Evolutionary conservation across 257 asterid genomes (phyloP), one percentile per base, ranked within the genome.

Genomic region (Fraxinus excelsior): DNA sequence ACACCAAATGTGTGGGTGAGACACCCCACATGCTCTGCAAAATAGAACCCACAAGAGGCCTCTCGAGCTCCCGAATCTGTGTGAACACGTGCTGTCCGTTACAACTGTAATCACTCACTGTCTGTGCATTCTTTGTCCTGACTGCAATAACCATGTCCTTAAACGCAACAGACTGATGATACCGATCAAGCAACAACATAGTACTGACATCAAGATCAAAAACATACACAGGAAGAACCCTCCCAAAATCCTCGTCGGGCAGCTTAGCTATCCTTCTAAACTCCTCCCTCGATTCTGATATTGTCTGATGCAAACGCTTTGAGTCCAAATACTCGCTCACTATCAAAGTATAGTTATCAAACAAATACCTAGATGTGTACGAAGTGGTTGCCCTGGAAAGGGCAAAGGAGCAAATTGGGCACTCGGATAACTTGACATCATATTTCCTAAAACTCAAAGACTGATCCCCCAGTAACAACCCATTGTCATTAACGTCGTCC

Each of bases 1-100:
- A 93, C 0, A 90, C 86, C 76, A 93, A 73, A 82, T 95, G 98
- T 0, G 97, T 93, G 0, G 96, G 99, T 0, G 98, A 89, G 71
- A 93, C 90, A 0, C 99, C 98, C 96, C 97, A 95, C 99, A 95
- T 95, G 78, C 92, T 95, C 85, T 95, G 99, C 79, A 95, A 78
- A 74, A 93, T 95, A 10, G 98, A 93, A 65, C 99, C 99, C 23
- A 95, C 90, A 34, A 95, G 85, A 0, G 98, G 98, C 71, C 97
- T 89, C 83, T 93, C 97, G 28, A 95, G 95, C 67, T 91, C 93
- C 32, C 97, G 86, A 29, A 93, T 85, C 80, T 87, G 93, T 0
- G 96, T 90, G 80, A 93, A 93, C 23, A 95, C 97, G 74, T 88
- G 96, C 56, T 91, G 93, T 11, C 97, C 96, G 31, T 95, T 95